A percentile compares a stretch with the other conserved stretches of the same genome.
Conservation (phyloP, 2,329 filamentous ascomycete genomes). For the Aspergillus fijiensis region DNA sequence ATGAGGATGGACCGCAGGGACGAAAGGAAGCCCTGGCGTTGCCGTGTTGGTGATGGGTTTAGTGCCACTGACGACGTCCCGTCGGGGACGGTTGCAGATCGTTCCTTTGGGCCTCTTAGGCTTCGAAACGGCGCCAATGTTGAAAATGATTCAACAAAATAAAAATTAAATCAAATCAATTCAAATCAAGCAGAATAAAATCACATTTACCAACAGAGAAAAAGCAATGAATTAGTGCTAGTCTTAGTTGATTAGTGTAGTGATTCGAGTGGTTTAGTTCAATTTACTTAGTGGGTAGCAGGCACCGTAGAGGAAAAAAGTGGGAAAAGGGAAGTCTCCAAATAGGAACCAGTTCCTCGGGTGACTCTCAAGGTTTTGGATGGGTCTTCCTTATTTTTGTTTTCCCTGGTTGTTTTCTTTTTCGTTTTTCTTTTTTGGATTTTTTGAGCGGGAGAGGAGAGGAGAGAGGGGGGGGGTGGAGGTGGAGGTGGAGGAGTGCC, state of each 20-base stretch:
- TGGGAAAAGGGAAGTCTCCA: slow-evolving; percentile 19
- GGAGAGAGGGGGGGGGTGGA: no score
- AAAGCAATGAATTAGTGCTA: background rate
- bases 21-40: slow-evolving; percentile 29
- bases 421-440: slow-evolving; percentile 12
- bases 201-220: background rate
- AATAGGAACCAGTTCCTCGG: slow-evolving; percentile 37
- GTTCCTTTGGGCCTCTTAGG: slow-evolving; percentile 30
- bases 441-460: slow-evolving; percentile 1
- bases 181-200: slow-evolving; percentile 3
- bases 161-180: background rate
- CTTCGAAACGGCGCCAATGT: slow-evolving; percentile 29
- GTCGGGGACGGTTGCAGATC: slow-evolving; percentile 42
- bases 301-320: slow-evolving; percentile 10
- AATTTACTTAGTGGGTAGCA: background rate
- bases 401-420: slow-evolving; percentile 14
- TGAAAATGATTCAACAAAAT: slow-evolving; percentile 10
- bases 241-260: no score
- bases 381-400: slow-evolving; percentile 12
- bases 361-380: slow-evolving; percentile 26
- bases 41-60: slow-evolving; percentile 25
- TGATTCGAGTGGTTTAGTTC: no score
- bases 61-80: slow-evolving; percentile 45
- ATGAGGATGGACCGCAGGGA: slow-evolving; percentile 30
- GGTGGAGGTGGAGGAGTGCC: no score